Evolutionary conservation across 179 eudicot genomes (phyloP).

Genomic region (Vitellaria paradoxa): DNA sequence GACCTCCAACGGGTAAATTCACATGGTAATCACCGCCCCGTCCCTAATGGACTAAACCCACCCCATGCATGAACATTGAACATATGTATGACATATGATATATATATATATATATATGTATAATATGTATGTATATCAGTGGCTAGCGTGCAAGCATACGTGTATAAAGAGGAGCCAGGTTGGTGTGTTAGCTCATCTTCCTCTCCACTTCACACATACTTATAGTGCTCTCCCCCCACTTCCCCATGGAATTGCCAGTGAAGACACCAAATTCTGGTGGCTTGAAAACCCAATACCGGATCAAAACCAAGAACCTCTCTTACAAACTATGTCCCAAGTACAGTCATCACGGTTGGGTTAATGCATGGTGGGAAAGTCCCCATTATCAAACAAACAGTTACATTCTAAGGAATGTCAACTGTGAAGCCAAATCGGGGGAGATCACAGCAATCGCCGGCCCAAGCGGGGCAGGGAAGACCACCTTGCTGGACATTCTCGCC

Average conservation of each 20-base stretch:
- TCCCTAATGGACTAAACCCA: too few species aligned
- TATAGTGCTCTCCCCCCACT: background rate
- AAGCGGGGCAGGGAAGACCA: slow-evolving; percentile 65
- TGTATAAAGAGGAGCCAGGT: slow-evolving; percentile 1
- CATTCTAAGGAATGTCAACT: slow-evolving; percentile 39
- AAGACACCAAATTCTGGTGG: slow-evolving; percentile 4
- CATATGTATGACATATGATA: too few species aligned
- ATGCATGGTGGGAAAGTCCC: slow-evolving; percentile 10
- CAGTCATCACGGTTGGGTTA: background rate
- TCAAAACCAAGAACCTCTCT: slow-evolving; percentile 32
- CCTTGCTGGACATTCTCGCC: slow-evolving; percentile 47
- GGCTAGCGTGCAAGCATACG: background rate
- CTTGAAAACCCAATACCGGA: slow-evolving; percentile 17
- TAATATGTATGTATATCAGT: too few species aligned
- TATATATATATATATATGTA: too few species aligned
- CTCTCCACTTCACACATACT: background rate
- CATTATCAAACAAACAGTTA: background rate
- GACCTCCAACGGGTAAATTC: too few species aligned
- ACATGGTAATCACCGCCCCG: too few species aligned
- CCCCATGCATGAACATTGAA: too few species aligned
- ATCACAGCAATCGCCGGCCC: slow-evolving; percentile 58
- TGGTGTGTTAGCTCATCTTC: slow-evolving; percentile 16
- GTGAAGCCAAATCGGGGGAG: slow-evolving; percentile 49
- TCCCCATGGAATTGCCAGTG: slow-evolving; percentile 25
- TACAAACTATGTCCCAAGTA: slow-evolving; percentile 20